These are phyloP conservation scores for Fusarium palustre DNA, from an alignment of 2,329 filamentous ascomycete genomes.

Conservation along the genomic window DNA sequence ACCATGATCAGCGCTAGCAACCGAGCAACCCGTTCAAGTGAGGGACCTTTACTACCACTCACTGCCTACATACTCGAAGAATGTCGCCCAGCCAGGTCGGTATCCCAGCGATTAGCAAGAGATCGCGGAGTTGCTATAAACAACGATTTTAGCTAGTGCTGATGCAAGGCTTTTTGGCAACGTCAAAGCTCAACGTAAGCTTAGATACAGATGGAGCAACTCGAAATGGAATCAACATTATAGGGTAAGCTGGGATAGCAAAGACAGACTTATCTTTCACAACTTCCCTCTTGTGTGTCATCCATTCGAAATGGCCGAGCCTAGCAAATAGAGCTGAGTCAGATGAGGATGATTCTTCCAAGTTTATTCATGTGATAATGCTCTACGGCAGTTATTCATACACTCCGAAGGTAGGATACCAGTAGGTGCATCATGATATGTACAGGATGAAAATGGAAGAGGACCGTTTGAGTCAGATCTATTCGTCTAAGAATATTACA, in stretches of 20 bases:
- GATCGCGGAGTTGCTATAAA: too few relatives aligned
- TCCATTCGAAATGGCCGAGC: rapidly evolving
- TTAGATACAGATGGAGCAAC: neutral
- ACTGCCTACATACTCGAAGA: rapidly evolving
- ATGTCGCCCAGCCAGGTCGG: rapidly evolving
- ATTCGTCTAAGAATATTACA: neutral
- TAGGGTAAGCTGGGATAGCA: neutral
- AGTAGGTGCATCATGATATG: neutral
- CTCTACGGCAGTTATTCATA: neutral
- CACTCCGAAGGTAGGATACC: neutral
- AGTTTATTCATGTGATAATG: too few relatives aligned
- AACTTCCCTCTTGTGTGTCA: rapidly evolving
- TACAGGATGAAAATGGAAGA: too few relatives aligned
- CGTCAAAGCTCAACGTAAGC: too few relatives aligned
- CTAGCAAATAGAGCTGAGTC: too few relatives aligned
- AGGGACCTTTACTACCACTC: neutral
- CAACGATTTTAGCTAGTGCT: neutral
- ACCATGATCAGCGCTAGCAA: neutral
- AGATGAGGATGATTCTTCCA: too few relatives aligned
- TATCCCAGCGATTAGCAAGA: neutral
- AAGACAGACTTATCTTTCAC: rapidly evolving
- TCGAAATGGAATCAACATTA: rapidly evolving
- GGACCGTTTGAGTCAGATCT: neutral
- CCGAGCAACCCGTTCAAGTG: neutral
- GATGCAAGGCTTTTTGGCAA: neutral